Evolutionary conservation across 441 rosid species (phyloP).

Genomic region (Pelargonium cotyledonis): DNA sequence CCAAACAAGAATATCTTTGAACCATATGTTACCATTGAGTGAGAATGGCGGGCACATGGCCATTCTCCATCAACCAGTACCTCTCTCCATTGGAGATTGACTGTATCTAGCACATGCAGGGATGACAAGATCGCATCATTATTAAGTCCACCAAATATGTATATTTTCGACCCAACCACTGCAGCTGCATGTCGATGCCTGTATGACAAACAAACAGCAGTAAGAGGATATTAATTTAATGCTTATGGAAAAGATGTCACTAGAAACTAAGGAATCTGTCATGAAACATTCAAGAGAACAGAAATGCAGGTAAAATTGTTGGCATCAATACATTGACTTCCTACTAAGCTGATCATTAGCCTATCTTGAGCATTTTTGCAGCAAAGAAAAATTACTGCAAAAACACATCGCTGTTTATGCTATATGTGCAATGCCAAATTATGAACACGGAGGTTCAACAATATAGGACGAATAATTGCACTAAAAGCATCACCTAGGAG

Average conservation of each 20-base stretch:
- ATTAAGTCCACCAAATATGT: conserved; percentile 77
- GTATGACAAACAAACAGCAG: conserved; percentile 21
- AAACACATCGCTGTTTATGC: neutral
- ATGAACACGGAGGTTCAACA: conserved; percentile 1
- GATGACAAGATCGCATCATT: conserved; percentile 51
- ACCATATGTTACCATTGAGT: conserved; percentile 66
- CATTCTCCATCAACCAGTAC: conserved; percentile 40
- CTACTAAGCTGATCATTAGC: neutral
- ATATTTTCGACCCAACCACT: conserved; percentile 59
- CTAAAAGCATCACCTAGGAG: conserved; percentile 51
- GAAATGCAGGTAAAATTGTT: conserved; percentile 8
- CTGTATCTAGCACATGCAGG: conserved; percentile 48
- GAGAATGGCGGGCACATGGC: conserved; percentile 89
- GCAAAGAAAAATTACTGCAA: neutral
- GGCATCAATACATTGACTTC: neutral
- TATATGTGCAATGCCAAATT: neutral
- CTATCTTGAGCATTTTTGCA: neutral
- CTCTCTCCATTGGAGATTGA: conserved; percentile 59
- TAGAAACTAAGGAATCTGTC: conserved; percentile 1
- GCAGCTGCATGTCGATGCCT: conserved; percentile 94
- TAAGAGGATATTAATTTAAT: neutral
- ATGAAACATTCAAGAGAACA: conserved; percentile 13
- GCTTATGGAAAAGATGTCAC: conserved; percentile 1
- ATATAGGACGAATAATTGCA: conserved; percentile 8
- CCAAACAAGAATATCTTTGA: conserved; percentile 70